Evolutionary conservation across 1,139 yeast species (phyloP), one percentile per base, ranked within the genome.

Genomic region (Blastobotrys serpentis): DNA sequence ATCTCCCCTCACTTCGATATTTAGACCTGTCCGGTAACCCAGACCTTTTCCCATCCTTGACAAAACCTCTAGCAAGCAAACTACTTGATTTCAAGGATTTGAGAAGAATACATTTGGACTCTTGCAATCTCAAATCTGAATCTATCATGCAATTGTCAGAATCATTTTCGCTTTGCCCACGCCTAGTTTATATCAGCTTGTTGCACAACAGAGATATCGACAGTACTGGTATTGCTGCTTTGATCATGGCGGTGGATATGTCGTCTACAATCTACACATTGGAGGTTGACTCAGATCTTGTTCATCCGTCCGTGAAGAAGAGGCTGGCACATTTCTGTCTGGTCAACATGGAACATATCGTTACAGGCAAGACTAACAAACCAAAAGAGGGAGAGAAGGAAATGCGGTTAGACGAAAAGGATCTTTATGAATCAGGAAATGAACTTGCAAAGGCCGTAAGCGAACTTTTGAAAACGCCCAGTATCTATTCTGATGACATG

Each of bases 271-370:
- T 90, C 22, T 81, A 81, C 55, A 81, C 84, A 1, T 69, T 90
- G 46, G 95, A 87, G 58, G 70, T 87, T 47, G 95, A 88, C 61
- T 78, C 79, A 55, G 85, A 79, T 45, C 67, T 76, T 51, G 76
- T 87, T 50, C 79, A 86, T 14, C 89, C 84, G 54, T 81, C 81
- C 53, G 72, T 89, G 43, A 79, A 85, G 23, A 86, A 89, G 37
- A 78, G 90, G 63, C 79, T 89, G 53, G 94, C 95, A 0, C 78
- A 86, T 52, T 84, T 85, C 61, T 73, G 90, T 60, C 82, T 89
- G 84, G 78, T 85, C 60, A 89, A 89, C 63, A 83, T 89, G 85
- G 90, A 87, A 47, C 47, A 53, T 13, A 46, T 56, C 14, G 57
- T 63, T 11, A 56, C 58, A 16, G 59, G 58, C n/a, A 56, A 51